A percentile compares a stretch with the other conserved stretches of the same genome.
phyloP scores from a whole-genome alignment of 2,329 filamentous ascomycete species.

The Aspergillus novofumigatus region DNA sequence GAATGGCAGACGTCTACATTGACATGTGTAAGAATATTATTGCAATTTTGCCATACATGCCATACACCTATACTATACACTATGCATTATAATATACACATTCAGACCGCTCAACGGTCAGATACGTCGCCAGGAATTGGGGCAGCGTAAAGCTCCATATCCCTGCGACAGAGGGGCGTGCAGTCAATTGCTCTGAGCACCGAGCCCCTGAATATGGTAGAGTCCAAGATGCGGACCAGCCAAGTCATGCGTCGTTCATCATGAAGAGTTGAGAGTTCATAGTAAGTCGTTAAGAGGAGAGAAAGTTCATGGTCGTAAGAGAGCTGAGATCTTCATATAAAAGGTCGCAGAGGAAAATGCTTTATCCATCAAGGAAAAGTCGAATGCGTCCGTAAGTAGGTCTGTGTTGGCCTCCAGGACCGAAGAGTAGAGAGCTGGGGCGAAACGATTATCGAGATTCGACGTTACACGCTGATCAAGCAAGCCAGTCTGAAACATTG shows the following conservation, averaged over 20 bases:
- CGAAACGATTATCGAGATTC: neutral
- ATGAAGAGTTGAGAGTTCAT: conserved; percentile 2
- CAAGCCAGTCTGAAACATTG: conserved; percentile 28
- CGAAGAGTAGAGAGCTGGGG: neutral
- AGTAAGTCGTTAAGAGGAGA: neutral
- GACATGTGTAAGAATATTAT: neutral
- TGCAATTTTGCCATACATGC: neutral
- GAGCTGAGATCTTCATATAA: neutral
- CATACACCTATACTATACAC: neutral
- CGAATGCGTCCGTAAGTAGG: neutral
- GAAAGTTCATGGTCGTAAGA: neutral
- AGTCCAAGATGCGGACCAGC: neutral
- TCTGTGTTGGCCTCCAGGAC: neutral
- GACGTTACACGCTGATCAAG: conserved; percentile 9
- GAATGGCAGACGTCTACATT: neutral
- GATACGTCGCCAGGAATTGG: neutral
- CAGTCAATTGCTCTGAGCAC: neutral
- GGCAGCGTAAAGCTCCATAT: neutral
- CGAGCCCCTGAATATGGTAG: neutral
- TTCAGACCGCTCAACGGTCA: neutral
- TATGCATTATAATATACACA: neutral
- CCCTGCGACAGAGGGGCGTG: neutral
- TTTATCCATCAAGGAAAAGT: neutral
- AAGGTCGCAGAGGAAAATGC: neutral
- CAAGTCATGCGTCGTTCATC: conserved; percentile 7